A percentile compares a stretch with the other conserved stretches of the same genome.
Evolutionary conservation across 345 rosid genomes (phyloP).

Genomic region (Pistacia integerrima): DNA sequence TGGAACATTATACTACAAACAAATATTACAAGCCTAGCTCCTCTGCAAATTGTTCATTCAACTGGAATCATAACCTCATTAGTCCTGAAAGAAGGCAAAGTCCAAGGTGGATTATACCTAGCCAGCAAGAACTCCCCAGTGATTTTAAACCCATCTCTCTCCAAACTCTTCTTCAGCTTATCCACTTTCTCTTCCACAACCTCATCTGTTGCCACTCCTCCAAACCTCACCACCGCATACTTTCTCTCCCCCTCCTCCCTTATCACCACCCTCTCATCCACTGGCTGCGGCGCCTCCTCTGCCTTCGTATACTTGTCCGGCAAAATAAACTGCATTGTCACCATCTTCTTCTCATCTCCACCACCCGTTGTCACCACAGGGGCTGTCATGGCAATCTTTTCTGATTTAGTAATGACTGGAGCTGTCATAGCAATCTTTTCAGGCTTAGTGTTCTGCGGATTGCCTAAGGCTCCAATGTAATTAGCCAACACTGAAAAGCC

Average conservation of each 20-base stretch:
- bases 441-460: slow-evolving; percentile 73
- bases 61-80: slow-evolving; percentile 81
- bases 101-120: slow-evolving; percentile 93
- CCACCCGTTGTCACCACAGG: slow-evolving; percentile 73
- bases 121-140: slow-evolving; percentile 64
- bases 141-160: slow-evolving; percentile 72
- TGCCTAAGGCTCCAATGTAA: slow-evolving; percentile 83
- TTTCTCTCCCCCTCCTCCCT: slow-evolving; percentile 67
- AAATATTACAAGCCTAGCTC: background rate
- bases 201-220: slow-evolving; percentile 58
- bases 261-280: slow-evolving; percentile 81
- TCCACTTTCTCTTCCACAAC: slow-evolving; percentile 71
- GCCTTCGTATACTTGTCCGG: slow-evolving; percentile 66
- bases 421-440: slow-evolving; percentile 89
- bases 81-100: slow-evolving; percentile 71
- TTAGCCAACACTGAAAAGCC: slow-evolving; percentile 75
- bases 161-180: slow-evolving; percentile 61
- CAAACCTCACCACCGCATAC: slow-evolving; percentile 73
- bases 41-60: slow-evolving; percentile 38
- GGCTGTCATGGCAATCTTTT: slow-evolving; percentile 85
- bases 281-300: slow-evolving; percentile 89
- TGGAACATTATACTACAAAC: too few species aligned
- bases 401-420: slow-evolving; percentile 70
- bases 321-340: slow-evolving; percentile 89
- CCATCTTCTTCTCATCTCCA: slow-evolving; percentile 43